Base-by-base conservation (phyloP, 805 yeast species). In the Suhomyces sp. region DNA sequence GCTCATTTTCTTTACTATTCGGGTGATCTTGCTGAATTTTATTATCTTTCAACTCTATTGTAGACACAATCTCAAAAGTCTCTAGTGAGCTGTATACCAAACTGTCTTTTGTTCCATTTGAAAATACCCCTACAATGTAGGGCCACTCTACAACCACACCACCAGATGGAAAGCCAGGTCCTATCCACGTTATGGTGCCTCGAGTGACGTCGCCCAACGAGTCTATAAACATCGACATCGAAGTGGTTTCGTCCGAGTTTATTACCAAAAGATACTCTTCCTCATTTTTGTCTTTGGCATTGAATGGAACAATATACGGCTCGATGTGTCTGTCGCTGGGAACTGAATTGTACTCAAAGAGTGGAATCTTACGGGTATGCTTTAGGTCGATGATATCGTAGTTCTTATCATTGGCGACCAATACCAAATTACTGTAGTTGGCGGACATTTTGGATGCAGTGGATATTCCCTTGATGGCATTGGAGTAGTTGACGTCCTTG, bases 141-240 rank as follows among this genome's bases (percentile, higher is more conserved):
- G 78, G 78, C 77, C 78, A 72, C 25, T 53, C 57, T 3, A 73
- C 58, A 0, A 56, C 65, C 12, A 73, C 50, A 1, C 76, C 74
- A 12, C 64, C 60, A 0, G 60, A 55, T 5, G 78, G 77, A 45
- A 69, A 71, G 3, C 77, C 77, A 4, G 54, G 47, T 13, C 60
- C 67, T 0, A 63, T 51, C 76, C 78, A 73, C 8, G 72, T 59
- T 17, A 75, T 53, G 2, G 78, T 75, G 3, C 78, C 78, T 51
- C 78, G 56, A 1, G 76, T 72, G 2, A 69, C 77, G 49, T 74
- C 76, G 1, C 78, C 79, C 13, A 54, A 44, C 0, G 68, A 57
- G 50, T 73, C 66, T 22, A 72, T 64, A 51, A 75, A 72, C 78
- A 74, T 73, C 7, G 74, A 74, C 56, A 74, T 67, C 1, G 77